These are phyloP conservation scores for Pichia nakasei DNA, from an alignment of 805 yeast genomes.

Conservation along the genomic window DNA sequence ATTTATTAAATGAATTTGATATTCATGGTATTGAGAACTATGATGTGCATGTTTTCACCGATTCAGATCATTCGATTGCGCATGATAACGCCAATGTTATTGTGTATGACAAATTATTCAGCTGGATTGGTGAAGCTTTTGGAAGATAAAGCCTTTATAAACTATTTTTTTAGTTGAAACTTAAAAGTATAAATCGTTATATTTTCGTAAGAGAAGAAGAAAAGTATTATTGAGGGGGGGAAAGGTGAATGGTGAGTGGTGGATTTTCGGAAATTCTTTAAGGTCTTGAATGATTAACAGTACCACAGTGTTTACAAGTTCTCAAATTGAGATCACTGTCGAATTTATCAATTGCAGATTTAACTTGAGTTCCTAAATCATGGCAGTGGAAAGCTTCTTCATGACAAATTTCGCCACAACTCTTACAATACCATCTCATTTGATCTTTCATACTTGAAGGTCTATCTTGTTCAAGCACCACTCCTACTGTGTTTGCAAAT, in stretches of 20 bases:
- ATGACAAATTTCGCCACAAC: constrained; percentile 56
- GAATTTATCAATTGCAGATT: constrained; percentile 66
- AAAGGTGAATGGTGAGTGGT: too few species aligned
- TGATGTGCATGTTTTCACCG: constrained; percentile 87
- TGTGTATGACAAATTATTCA: constrained; percentile 59
- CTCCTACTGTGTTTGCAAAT: constrained; percentile 76
- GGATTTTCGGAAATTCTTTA: too few species aligned
- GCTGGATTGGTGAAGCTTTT: constrained; percentile 63
- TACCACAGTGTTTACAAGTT: constrained; percentile 70
- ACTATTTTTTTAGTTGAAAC: too few species aligned
- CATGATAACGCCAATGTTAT: constrained; percentile 72
- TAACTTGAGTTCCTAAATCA: constrained; percentile 87
- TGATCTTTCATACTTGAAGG: constrained; percentile 64
- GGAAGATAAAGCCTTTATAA: constrained; percentile 3
- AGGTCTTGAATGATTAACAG: constrained; percentile 60
- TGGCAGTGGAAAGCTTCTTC: constrained; percentile 65
- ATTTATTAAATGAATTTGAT: constrained; percentile 53
- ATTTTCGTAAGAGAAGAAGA: too few species aligned
- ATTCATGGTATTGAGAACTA: constrained; percentile 50
- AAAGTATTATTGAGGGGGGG: too few species aligned
- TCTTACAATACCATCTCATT: constrained; percentile 80
- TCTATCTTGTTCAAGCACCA: constrained; percentile 88
- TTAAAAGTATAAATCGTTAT: too few species aligned
- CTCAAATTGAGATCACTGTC: constrained; percentile 54
- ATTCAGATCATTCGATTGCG: constrained; percentile 77